phyloP scores from a whole-genome alignment of 805 yeast species.

The Schizosaccharomyces osmophilus region DNA sequence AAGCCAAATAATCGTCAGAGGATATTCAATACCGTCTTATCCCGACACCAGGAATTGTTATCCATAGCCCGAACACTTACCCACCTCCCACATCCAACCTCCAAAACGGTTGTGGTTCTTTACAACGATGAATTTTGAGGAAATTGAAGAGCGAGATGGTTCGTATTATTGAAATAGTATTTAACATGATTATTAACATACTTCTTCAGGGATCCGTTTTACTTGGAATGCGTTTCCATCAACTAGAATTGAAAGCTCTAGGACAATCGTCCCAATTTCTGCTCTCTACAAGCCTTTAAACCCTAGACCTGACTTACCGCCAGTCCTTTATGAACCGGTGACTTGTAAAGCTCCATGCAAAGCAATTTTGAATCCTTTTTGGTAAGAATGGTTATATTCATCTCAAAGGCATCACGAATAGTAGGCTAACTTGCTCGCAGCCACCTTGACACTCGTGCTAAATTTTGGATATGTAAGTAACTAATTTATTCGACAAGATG shows the following conservation, averaged over 20 bases:
- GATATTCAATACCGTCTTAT: no score
- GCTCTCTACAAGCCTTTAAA: conserved; percentile 86
- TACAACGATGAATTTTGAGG: background rate
- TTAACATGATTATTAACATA: background rate
- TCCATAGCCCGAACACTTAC: background rate
- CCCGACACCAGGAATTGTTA: background rate
- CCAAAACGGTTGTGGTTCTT: background rate
- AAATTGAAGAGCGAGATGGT: background rate
- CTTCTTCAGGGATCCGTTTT: conserved; percentile 30
- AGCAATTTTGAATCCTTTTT: conserved; percentile 67
- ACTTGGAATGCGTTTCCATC: conserved; percentile 77
- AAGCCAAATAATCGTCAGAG: no score
- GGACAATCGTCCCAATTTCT: conserved; percentile 84
- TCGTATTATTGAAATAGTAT: background rate
- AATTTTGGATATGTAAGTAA: conserved; percentile 44
- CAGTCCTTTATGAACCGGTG: conserved; percentile 69
- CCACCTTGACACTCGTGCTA: conserved; percentile 48
- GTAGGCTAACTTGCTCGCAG: conserved; percentile 6
- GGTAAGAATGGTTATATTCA: conserved; percentile 12
- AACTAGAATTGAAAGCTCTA: conserved; percentile 66
- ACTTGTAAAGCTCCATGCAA: conserved; percentile 63
- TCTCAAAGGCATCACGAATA: background rate
- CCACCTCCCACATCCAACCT: background rate
- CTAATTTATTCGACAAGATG: background rate
- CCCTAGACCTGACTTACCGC: conserved; percentile 46